phyloP scores from a whole-genome alignment of 2,329 filamentous ascomycete species.

The Seiridium unicorne region DNA sequence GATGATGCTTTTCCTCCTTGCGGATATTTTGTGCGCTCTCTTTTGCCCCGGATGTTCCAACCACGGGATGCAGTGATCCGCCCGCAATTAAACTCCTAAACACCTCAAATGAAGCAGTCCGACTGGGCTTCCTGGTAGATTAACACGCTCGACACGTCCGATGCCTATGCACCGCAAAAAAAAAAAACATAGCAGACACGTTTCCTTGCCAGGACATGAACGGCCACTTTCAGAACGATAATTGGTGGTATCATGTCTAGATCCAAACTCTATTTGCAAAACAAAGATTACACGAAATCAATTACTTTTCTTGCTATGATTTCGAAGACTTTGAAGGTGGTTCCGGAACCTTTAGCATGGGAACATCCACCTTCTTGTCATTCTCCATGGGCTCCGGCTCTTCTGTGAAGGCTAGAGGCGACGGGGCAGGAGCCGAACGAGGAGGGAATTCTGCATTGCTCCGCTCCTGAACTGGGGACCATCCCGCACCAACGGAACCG shows the following conservation, averaged over 20 bases:
- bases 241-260: conserved; percentile 2
- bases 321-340: conserved; percentile 20
- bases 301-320: neutral
- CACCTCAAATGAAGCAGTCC: neutral
- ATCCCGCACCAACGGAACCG: conserved; percentile 72
- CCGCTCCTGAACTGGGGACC: conserved; percentile 68
- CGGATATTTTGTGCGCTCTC: too few relatives aligned
- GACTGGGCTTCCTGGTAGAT: neutral
- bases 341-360: conserved; percentile 26
- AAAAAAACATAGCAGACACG: neutral
- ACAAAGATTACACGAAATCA: neutral
- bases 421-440: conserved; percentile 19
- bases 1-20: too few relatives aligned
- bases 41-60: too few relatives aligned
- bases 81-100: neutral
- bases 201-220: neutral
- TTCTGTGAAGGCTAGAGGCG: conserved; percentile 31
- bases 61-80: too few relatives aligned
- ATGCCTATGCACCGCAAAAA: neutral
- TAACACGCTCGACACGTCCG: too few relatives aligned
- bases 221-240: neutral
- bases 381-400: conserved; percentile 33
- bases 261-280: neutral
- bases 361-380: conserved; percentile 20
- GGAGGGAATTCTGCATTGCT: conserved; percentile 31